A percentile compares a stretch with the other conserved stretches of the same genome.
Evolutionary conservation across 805 yeast genomes (phyloP).

Genomic region (Clavispora vitiphila): DNA sequence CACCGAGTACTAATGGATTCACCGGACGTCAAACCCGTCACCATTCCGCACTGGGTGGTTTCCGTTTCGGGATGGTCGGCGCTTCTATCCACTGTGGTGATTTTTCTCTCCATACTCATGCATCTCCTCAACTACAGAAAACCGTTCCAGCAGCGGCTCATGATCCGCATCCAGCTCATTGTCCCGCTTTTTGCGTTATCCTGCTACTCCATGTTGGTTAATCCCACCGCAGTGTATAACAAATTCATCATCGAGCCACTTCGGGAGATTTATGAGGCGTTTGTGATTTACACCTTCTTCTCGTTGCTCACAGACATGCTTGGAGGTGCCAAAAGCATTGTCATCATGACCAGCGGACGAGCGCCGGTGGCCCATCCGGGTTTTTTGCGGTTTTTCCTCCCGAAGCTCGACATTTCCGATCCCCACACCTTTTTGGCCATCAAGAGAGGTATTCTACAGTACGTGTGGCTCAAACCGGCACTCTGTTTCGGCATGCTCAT

Average conservation of each 20-base stretch:
- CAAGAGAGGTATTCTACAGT: conserved; percentile 85
- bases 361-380: conserved; percentile 67
- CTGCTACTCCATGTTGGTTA: conserved; percentile 54
- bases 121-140: conserved; percentile 67
- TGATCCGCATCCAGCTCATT: conserved; percentile 74
- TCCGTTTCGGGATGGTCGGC: conserved; percentile 18
- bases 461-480: conserved; percentile 90
- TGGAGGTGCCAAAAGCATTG: conserved; percentile 89
- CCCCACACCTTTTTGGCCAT: conserved; percentile 72
- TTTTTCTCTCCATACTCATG: conserved; percentile 21
- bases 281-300: conserved; percentile 91
- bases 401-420: conserved; percentile 75
- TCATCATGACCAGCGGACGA: conserved; percentile 65
- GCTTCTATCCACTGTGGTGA: conserved; percentile 19
- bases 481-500: conserved; percentile 54
- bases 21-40: neutral
- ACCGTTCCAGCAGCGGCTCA: conserved; percentile 81
- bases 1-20: neutral
- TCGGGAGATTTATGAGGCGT: conserved; percentile 90
- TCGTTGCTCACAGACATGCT: conserved; percentile 73
- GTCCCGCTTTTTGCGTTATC: conserved; percentile 77
- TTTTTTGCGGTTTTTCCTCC: conserved; percentile 43
- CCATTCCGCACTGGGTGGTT: conserved; percentile 19
- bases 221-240: conserved; percentile 38
- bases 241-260: conserved; percentile 59